phyloP scores from a whole-genome alignment of 2,329 filamentous ascomycete genomes.

The Colletotrichum lini region DNA sequence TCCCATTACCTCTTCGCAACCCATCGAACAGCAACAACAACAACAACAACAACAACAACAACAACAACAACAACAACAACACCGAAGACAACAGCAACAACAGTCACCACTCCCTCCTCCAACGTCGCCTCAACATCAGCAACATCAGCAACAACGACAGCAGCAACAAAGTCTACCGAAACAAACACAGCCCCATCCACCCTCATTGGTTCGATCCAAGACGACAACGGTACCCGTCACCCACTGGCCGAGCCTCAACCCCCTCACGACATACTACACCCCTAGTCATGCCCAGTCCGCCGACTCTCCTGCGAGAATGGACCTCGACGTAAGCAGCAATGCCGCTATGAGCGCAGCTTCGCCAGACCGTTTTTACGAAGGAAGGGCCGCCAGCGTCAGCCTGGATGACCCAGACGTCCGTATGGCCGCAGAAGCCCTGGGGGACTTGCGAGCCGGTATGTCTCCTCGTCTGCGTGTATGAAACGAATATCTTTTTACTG shows the following conservation, averaged over 20 bases:
- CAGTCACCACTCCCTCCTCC: slow-evolving; percentile 13
- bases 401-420: slow-evolving; percentile 78
- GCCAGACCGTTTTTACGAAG: slow-evolving; percentile 61
- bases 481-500: not conserved
- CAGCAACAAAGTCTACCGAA: slow-evolving; percentile 39
- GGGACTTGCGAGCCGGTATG: slow-evolving; percentile 81
- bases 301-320: slow-evolving; percentile 64
- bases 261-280: slow-evolving; percentile 63
- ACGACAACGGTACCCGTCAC: slow-evolving; percentile 48
- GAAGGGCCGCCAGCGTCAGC: slow-evolving; percentile 66
- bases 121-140: slow-evolving; percentile 20
- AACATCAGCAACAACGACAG: slow-evolving; percentile 1
- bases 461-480: slow-evolving; percentile 42
- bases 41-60: slow-evolving; percentile 33
- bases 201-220: slow-evolving; percentile 41
- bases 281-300: slow-evolving; percentile 59
- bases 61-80: slow-evolving; percentile 17
- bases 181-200: slow-evolving; percentile 34
- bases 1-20: slow-evolving; percentile 43
- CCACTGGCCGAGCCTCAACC: slow-evolving; percentile 66
- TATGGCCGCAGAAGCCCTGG: slow-evolving; percentile 81
- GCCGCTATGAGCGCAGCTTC: slow-evolving; percentile 60
- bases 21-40: slow-evolving; percentile 16
- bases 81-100: slow-evolving; percentile 38
- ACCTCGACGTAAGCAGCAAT: slow-evolving; percentile 60